Percentiles rank a stretch among this genome's conserved stretches.
These are phyloP conservation scores for Annulohypoxylon maeteangense DNA, from an alignment of 495 filamentous ascomycete species.

Conservation along the genomic window DNA sequence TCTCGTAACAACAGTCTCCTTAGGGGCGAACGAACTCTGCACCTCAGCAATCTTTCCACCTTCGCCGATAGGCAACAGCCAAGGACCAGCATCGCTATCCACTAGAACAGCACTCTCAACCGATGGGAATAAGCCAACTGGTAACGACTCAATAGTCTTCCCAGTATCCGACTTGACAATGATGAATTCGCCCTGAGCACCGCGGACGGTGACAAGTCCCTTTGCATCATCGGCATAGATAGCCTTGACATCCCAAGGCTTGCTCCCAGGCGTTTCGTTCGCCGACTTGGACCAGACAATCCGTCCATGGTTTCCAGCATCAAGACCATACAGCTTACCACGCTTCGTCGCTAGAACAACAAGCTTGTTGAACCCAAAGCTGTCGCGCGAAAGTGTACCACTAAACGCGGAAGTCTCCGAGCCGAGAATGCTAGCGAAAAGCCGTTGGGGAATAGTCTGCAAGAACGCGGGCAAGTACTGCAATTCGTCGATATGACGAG, in stretches of 20 bases:
- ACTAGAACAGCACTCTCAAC: constrained; percentile 62
- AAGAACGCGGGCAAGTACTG: constrained; percentile 81
- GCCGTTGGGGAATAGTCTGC: constrained; percentile 68
- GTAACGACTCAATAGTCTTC: constrained; percentile 58
- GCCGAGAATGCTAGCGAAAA: constrained; percentile 75
- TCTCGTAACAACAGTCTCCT: constrained; percentile 68
- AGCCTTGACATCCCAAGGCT: constrained; percentile 73
- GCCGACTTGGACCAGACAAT: constrained; percentile 79
- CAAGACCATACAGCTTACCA: constrained; percentile 81
- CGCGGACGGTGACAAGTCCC: constrained; percentile 68
- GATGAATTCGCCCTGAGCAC: constrained; percentile 66
- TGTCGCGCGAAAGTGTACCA: constrained; percentile 71
- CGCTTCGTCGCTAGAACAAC: constrained; percentile 81
- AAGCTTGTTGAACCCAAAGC: constrained; percentile 88
- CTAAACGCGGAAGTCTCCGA: constrained; percentile 57
- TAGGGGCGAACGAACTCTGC: constrained; percentile 53
- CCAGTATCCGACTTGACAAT: constrained; percentile 68
- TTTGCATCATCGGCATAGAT: constrained; percentile 66
- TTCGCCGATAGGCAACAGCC: constrained; percentile 60
- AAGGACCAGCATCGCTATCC: constrained; percentile 60
- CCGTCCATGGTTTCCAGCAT: constrained; percentile 76
- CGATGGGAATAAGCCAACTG: constrained; percentile 48
- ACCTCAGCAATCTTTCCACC: constrained; percentile 57
- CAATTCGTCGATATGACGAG: constrained; percentile 82
- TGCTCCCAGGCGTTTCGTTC: constrained; percentile 61